Percentiles rank a stretch among this genome's conserved stretches.
phyloP scores from a whole-genome alignment of 2,329 filamentous ascomycete species.

The Ophidiomyces ophidiicola region DNA sequence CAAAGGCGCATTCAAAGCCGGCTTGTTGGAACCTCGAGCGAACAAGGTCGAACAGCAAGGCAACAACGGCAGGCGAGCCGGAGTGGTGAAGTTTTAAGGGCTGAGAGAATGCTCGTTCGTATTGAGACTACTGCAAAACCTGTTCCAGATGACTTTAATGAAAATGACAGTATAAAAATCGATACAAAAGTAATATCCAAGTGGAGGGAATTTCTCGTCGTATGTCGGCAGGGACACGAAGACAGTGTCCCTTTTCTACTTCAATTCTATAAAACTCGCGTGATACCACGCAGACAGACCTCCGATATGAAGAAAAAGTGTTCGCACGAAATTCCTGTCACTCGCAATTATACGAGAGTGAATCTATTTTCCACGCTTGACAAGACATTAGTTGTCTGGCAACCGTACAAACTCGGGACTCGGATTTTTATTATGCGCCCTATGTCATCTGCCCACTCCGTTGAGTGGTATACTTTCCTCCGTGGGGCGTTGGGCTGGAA shows the following conservation, averaged over 20 bases:
- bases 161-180: conserved; percentile 49
- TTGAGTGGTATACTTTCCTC: conserved; percentile 59
- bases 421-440: conserved; percentile 52
- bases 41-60: conserved; percentile 11
- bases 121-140: conserved; percentile 44
- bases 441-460: conserved; percentile 47
- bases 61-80: conserved; percentile 12
- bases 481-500: conserved; percentile 48
- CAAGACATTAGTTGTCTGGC: conserved; percentile 54
- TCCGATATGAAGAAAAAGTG: conserved; percentile 43
- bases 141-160: conserved; percentile 49
- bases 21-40: conserved; percentile 20
- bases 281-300: conserved; percentile 49
- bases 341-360: conserved; percentile 35
- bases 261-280: conserved; percentile 50
- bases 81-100: conserved; percentile 50
- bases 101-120: conserved; percentile 56
- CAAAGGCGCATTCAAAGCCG: conserved; percentile 30
- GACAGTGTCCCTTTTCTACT: conserved; percentile 45
- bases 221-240: conserved; percentile 47
- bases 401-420: conserved; percentile 42
- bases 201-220: conserved; percentile 53
- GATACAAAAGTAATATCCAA: conserved; percentile 49
- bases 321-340: conserved; percentile 42
- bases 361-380: conserved; percentile 56